These are phyloP conservation scores for Rickenella mellea DNA, from an alignment of 768 basidiomycete genomes.

Conservation along the genomic window DNA sequence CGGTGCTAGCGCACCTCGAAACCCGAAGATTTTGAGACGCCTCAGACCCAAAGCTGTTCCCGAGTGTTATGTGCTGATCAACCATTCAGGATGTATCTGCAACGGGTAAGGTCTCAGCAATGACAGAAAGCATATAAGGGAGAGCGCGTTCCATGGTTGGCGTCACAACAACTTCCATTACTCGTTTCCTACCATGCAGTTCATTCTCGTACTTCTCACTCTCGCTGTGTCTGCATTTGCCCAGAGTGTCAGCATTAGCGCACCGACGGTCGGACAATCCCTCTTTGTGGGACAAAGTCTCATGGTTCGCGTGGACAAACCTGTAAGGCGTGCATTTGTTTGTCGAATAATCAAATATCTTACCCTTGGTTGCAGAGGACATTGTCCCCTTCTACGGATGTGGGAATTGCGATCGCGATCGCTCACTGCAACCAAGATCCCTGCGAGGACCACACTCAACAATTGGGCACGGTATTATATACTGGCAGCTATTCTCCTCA, in stretches of 20 bases:
- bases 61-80: no score
- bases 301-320: no score
- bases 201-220: constrained; percentile 14
- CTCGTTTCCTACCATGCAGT: not conserved
- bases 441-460: not conserved
- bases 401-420: not conserved
- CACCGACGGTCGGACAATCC: constrained; percentile 24
- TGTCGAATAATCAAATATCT: no score
- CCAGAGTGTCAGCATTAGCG: constrained; percentile 31
- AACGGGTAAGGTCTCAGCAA: no score
- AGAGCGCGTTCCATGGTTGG: no score
- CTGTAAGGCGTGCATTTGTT: no score
- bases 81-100: no score
- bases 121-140: no score
- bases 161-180: no score
- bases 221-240: constrained; percentile 28
- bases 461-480: not conserved
- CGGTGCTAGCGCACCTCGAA: no score
- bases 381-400: not conserved
- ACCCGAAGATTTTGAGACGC: no score
- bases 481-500: not conserved
- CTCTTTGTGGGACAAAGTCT: constrained; percentile 28
- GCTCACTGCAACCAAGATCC: not conserved
- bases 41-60: no score
- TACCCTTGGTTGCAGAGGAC: not conserved